Percentiles rank a stretch among this genome's conserved stretches.
Evolutionary conservation across 2,329 filamentous ascomycete genomes (phyloP).

Genomic region (Myriangium duriaei): DNA sequence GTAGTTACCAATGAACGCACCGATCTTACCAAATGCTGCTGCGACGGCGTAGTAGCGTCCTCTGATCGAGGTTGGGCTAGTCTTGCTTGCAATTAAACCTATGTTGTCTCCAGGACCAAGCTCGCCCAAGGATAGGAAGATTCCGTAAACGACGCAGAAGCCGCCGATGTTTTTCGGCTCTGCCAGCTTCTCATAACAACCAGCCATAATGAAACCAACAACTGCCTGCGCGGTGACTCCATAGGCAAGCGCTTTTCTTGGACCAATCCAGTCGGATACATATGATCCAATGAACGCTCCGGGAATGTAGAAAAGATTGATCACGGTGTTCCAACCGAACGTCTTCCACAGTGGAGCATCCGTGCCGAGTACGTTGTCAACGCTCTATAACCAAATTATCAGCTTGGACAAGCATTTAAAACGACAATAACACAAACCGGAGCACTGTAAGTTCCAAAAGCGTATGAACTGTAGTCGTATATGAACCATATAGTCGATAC

Average conservation of each 20-base stretch:
- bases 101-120: constrained; percentile 52
- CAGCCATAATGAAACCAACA: constrained; percentile 77
- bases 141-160: constrained; percentile 62
- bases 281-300: constrained; percentile 65
- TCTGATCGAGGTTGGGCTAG: constrained; percentile 65
- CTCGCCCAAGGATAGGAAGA: constrained; percentile 64
- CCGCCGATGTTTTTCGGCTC: constrained; percentile 51
- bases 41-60: constrained; percentile 58
- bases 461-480: constrained; percentile 60
- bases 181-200: constrained; percentile 55
- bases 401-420: too few relatives aligned
- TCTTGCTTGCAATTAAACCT: constrained; percentile 70
- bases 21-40: constrained; percentile 55
- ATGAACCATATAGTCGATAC: constrained; percentile 71
- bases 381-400: too few relatives aligned
- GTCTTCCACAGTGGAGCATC: constrained; percentile 52
- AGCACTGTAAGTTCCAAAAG: constrained; percentile 70
- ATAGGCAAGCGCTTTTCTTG: constrained; percentile 55
- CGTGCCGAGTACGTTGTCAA: constrained; percentile 49
- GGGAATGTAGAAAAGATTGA: constrained; percentile 76
- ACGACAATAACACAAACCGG: too few relatives aligned
- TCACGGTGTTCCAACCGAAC: constrained; percentile 75
- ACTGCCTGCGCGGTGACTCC: constrained; percentile 59
- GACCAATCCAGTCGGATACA: constrained; percentile 61
- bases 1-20: constrained; percentile 69